Conservation (phyloP, 1,284 basidiomycete genomes). For the Sphagnurus paluster region DNA sequence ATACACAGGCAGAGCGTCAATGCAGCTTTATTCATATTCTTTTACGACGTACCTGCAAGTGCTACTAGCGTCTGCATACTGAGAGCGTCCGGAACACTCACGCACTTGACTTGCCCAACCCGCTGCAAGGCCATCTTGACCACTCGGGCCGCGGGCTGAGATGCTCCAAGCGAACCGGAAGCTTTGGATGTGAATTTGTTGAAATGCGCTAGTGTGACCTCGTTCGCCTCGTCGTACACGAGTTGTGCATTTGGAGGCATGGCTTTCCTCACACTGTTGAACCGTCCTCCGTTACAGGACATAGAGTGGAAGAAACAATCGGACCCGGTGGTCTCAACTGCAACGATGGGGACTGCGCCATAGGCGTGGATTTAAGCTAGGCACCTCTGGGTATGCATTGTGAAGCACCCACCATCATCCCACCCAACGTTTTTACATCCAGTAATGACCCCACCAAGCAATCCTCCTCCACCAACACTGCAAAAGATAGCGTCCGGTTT, state of each 20-base stretch:
- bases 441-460: conserved; percentile 65
- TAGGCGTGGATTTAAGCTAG: conserved; percentile 11
- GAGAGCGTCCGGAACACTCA: conserved; percentile 65
- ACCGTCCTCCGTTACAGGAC: conserved; percentile 51
- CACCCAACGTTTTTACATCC: conserved; percentile 63
- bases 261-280: conserved; percentile 29
- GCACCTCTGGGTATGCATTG: not conserved
- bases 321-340: conserved; percentile 68
- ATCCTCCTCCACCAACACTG: conserved; percentile 72
- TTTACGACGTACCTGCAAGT: conserved; percentile 53
- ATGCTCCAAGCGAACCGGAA: conserved; percentile 68
- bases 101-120: conserved; percentile 51
- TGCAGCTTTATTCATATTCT: not conserved
- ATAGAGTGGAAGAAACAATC: conserved; percentile 74
- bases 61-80: conserved; percentile 56
- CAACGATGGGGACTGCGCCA: conserved; percentile 57
- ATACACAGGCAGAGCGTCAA: not conserved
- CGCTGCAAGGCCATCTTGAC: conserved; percentile 64
- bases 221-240: conserved; percentile 38
- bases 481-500: conserved; percentile 75
- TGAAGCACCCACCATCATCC: conserved; percentile 54
- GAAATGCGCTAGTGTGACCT: conserved; percentile 57
- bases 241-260: conserved; percentile 39
- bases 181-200: conserved; percentile 60
- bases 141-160: conserved; percentile 56